Evolutionary conservation across 202 grass and related monocot genomes (phyloP).

Genomic region (Setaria italica): DNA sequence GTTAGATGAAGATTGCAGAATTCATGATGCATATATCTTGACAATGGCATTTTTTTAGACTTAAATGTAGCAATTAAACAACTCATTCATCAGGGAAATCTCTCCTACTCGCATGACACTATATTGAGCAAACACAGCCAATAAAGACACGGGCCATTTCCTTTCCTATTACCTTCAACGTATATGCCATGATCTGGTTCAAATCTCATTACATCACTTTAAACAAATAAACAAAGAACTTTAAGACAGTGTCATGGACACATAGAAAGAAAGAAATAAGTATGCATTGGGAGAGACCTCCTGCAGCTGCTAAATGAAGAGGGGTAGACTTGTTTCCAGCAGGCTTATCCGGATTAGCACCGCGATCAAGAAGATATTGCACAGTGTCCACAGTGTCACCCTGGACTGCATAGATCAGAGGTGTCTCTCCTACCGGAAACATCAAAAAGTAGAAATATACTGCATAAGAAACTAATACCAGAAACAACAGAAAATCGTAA

Average conservation of each 20-base stretch:
- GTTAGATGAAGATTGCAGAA: not conserved
- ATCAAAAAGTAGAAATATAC: not conserved
- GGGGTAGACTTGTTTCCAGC: not conserved
- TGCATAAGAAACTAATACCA: not conserved
- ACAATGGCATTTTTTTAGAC: not conserved
- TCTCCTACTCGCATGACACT: not conserved
- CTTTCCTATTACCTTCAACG: not conserved
- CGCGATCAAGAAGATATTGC: conserved; percentile 20
- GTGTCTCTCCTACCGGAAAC: conserved; percentile 17
- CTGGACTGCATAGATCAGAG: conserved; percentile 31
- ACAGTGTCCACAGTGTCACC: not conserved
- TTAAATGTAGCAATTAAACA: not conserved
- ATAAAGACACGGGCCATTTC: not conserved
- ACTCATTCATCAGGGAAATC: not conserved
- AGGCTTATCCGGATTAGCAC: not conserved
- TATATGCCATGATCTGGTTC: conserved; percentile 11
- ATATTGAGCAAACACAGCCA: not conserved
- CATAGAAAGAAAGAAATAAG: not conserved
- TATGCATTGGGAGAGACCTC: not conserved
- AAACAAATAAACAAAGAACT: not conserved
- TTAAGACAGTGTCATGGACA: not conserved
- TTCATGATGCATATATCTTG: not conserved
- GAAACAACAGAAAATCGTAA: not conserved
- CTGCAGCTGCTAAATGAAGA: conserved; percentile 16
- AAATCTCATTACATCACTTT: conserved; percentile 26